Evolutionary conservation across 371 early-diverging fungal species (phyloP).

Genomic region (Actinomortierella ambigua): DNA sequence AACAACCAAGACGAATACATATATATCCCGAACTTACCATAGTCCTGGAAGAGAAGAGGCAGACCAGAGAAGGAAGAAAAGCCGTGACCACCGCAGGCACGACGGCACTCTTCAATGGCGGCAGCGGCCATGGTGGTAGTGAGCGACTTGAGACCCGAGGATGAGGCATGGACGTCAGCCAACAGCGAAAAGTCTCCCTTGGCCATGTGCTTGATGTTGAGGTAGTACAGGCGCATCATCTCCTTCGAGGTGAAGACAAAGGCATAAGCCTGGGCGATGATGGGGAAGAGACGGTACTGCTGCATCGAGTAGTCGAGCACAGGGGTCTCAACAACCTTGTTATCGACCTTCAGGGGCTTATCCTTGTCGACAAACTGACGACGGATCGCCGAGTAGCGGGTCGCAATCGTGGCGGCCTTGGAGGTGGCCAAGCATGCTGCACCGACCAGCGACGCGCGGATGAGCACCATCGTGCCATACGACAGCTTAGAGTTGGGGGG

Average conservation of each 20-base stretch:
- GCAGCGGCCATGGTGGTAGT: slow-evolving; percentile 73
- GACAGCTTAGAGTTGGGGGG: slow-evolving; percentile 80
- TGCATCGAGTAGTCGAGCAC: slow-evolving; percentile 83
- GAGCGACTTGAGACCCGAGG: slow-evolving; percentile 85
- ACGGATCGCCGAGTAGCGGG: slow-evolving; percentile 80
- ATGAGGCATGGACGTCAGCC: slow-evolving; percentile 83
- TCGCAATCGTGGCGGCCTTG: slow-evolving; percentile 80
- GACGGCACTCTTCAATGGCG: slow-evolving; percentile 81
- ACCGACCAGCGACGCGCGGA: slow-evolving; percentile 68
- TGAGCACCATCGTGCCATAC: slow-evolving; percentile 84
- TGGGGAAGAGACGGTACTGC: slow-evolving; percentile 80
- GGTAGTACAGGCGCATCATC: slow-evolving; percentile 70
- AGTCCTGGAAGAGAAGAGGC: slow-evolving; percentile 71
- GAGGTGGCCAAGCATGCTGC: slow-evolving; percentile 61
- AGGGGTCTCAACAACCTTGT: slow-evolving; percentile 64
- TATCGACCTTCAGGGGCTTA: slow-evolving; percentile 50
- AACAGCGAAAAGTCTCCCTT: slow-evolving; percentile 74
- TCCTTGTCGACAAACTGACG: slow-evolving; percentile 79
- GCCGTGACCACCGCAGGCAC: slow-evolving; percentile 90
- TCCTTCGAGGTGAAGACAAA: slow-evolving; percentile 77
- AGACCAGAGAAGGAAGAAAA: slow-evolving; percentile 83
- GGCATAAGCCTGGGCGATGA: slow-evolving; percentile 81
- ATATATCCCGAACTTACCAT: slow-evolving; percentile 46
- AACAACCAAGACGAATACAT: not conserved
- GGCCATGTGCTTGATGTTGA: slow-evolving; percentile 68